Percentiles rank a stretch among this genome's conserved stretches.
phyloP scores from a whole-genome alignment of 1,139 yeast genomes.

The Martiniozyma asiatica region DNA sequence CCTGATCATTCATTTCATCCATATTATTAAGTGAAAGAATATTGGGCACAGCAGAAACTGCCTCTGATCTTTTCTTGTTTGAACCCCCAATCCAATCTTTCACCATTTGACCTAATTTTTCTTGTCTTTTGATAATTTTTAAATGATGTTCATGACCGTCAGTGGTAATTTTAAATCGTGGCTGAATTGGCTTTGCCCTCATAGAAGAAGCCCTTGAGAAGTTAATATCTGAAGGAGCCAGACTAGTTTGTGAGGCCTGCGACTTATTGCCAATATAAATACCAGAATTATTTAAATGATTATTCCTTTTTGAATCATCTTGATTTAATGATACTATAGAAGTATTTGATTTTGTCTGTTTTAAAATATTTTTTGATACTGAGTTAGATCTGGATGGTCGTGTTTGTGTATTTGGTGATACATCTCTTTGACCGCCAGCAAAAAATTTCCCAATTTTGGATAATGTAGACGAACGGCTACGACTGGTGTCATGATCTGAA shows the following conservation, averaged over 20 bases:
- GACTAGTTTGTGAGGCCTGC: constrained; percentile 4
- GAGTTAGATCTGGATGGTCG: constrained; percentile 3
- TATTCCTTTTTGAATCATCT: background rate
- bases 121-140: constrained; percentile 72
- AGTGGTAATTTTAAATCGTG: constrained; percentile 43
- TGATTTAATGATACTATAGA: background rate
- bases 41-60: constrained; percentile 77
- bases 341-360: constrained; percentile 3
- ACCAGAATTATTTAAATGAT: background rate
- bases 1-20: constrained; percentile 18
- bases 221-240: constrained; percentile 1
- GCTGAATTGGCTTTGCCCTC: constrained; percentile 6
- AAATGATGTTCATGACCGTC: constrained; percentile 80
- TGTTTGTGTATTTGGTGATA: background rate
- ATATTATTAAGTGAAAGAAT: constrained; percentile 26
- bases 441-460: constrained; percentile 7
- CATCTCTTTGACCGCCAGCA: constrained; percentile 1
- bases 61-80: constrained; percentile 67
- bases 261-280: background rate
- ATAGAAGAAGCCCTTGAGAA: constrained; percentile 1
- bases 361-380: background rate
- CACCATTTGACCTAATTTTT: constrained; percentile 74
- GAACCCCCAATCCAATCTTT: constrained; percentile 80
- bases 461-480: constrained; percentile 7
- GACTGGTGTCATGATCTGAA: too few relatives aligned